A percentile compares a stretch with the other conserved stretches of the same genome.
These are phyloP conservation scores for Paramecium octaurelia DNA, from an alignment of 73 alveolate species.

Conservation along the genomic window DNA sequence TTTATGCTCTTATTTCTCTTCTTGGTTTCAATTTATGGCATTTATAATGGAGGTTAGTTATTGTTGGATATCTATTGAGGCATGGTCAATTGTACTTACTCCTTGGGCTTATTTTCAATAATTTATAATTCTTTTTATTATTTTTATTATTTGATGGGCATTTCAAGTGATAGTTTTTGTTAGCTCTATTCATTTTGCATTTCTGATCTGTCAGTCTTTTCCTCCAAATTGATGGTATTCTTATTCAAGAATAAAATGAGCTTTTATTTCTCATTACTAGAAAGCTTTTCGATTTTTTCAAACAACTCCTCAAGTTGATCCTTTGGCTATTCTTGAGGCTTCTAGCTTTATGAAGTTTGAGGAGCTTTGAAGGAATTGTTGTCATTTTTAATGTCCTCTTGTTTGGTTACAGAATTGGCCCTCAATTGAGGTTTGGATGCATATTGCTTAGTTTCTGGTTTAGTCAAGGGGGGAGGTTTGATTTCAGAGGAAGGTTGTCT, in stretches of 20 bases:
- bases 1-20: background rate
- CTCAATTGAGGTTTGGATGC: slow-evolving; percentile 34
- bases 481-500: background rate
- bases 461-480: background rate
- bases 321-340: background rate
- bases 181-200: background rate
- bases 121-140: background rate
- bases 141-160: background rate
- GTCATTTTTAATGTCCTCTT: background rate
- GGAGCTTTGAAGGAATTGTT: background rate
- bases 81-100: background rate
- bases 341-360: background rate
- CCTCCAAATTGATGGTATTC: background rate
- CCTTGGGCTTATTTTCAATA: background rate
- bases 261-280: background rate
- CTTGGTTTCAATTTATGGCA: slow-evolving; percentile 28
- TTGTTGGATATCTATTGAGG: background rate
- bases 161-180: background rate
- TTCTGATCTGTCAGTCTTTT: background rate
- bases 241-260: background rate
- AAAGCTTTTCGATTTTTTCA: background rate
- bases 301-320: slow-evolving; percentile 18
- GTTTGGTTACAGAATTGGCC: background rate
- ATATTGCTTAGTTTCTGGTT: background rate
- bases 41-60: background rate